Evolutionary conservation across 2,329 filamentous ascomycete species (phyloP).

Genomic region (Ophiocordyceps unilateralis): DNA sequence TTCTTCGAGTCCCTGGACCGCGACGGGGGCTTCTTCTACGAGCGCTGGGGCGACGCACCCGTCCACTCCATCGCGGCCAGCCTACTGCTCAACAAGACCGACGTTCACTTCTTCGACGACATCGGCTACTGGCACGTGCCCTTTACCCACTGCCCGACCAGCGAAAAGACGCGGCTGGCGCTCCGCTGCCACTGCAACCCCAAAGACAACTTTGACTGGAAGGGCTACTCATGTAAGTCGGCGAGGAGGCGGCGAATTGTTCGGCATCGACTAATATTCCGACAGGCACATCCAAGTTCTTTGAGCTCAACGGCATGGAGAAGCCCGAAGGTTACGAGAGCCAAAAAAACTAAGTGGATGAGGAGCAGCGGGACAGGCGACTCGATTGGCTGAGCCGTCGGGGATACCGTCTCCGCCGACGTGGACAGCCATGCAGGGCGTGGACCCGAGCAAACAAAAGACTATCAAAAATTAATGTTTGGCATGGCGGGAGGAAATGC

Average conservation of each 20-base stretch:
- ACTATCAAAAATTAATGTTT: slow-evolving; percentile 5
- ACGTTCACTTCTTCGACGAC: slow-evolving; percentile 98
- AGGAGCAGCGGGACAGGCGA: not conserved
- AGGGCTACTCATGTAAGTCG: slow-evolving; percentile 80
- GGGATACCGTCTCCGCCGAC: not conserved
- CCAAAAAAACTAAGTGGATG: slow-evolving; percentile 33
- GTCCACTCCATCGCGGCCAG: slow-evolving; percentile 93
- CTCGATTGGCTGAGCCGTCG: not conserved
- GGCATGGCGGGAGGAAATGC: slow-evolving; percentile 8
- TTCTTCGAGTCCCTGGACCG: slow-evolving; percentile 78
- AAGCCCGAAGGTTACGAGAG: slow-evolving; percentile 79
- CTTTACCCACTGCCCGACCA: slow-evolving; percentile 93
- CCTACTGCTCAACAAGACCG: slow-evolving; percentile 74
- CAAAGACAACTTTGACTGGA: slow-evolving; percentile 98
- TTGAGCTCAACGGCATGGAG: slow-evolving; percentile 60
- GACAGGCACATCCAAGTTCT: slow-evolving; percentile 56
- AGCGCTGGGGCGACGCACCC: slow-evolving; percentile 94
- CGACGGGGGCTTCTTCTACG: slow-evolving; percentile 96
- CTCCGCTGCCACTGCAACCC: slow-evolving; percentile 91
- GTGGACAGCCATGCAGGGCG: not conserved
- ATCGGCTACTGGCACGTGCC: slow-evolving; percentile 97
- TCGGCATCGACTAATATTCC: not conserved
- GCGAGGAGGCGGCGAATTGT: too few relatives aligned
- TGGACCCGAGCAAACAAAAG: not conserved
- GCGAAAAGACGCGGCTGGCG: slow-evolving; percentile 66